Evolutionary conservation across 2,329 filamentous ascomycete species (phyloP).

Genomic region (Exserohilum rostratum): DNA sequence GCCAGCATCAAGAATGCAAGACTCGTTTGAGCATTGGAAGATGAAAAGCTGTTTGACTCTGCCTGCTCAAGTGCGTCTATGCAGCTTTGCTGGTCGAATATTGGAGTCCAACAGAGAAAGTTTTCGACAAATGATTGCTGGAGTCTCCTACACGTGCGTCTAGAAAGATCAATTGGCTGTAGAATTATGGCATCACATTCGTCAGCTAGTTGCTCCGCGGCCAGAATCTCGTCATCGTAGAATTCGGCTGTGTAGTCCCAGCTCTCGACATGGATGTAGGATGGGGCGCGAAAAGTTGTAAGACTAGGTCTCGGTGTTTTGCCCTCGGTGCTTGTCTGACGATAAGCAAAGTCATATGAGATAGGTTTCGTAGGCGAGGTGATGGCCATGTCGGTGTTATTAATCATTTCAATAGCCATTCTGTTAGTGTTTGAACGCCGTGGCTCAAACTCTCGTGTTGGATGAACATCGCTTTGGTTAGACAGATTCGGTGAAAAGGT

Average conservation of each 20-base stretch:
- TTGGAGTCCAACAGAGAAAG: slow-evolving; percentile 37
- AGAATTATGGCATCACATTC: slow-evolving; percentile 25
- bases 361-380: slow-evolving; percentile 21
- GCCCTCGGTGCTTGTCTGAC: slow-evolving; percentile 33
- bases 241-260: slow-evolving; percentile 39
- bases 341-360: slow-evolving; percentile 33
- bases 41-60: slow-evolving; percentile 12
- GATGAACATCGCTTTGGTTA: neutral
- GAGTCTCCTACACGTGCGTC: slow-evolving; percentile 29
- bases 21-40: slow-evolving; percentile 23
- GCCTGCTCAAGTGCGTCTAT: slow-evolving; percentile 27
- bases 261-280: slow-evolving; percentile 32
- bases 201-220: slow-evolving; percentile 25
- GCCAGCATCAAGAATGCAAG: slow-evolving; percentile 12
- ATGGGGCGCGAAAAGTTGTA: slow-evolving; percentile 27
- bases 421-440: slow-evolving; percentile 14
- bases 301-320: slow-evolving; percentile 32
- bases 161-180: slow-evolving; percentile 22
- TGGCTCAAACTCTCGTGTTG: slow-evolving; percentile 11
- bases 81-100: slow-evolving; percentile 31
- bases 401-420: slow-evolving; percentile 18
- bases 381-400: slow-evolving; percentile 15
- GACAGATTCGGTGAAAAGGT: slow-evolving; percentile 19
- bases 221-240: slow-evolving; percentile 35
- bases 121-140: slow-evolving; percentile 36